Conservation (phyloP, 176 grass and related monocot species). For the Elymus sibiricus region DNA sequence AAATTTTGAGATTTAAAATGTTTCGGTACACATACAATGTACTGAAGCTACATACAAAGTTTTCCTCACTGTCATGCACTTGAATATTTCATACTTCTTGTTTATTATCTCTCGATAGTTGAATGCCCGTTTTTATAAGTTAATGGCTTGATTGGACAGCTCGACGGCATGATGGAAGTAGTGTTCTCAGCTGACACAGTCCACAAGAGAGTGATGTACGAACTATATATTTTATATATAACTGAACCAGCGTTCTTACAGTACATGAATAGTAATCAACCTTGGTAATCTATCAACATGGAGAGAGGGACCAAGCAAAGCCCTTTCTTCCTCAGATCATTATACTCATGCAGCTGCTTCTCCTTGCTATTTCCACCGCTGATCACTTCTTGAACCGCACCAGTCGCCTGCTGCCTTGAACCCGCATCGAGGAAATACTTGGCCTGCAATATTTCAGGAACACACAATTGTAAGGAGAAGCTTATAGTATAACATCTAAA, state of each 20-base stretch:
- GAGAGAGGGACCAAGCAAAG: conserved; percentile 85
- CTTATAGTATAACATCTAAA: background rate
- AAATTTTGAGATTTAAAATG: background rate
- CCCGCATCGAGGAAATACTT: conserved; percentile 26
- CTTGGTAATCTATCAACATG: conserved; percentile 67
- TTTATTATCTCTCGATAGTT: conserved; percentile 15
- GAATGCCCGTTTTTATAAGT: background rate
- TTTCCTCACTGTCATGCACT: background rate
- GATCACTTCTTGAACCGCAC: conserved; percentile 24
- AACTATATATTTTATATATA: conserved; percentile 20
- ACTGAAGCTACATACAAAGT: background rate
- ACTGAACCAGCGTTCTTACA: background rate
- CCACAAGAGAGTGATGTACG: conserved; percentile 11
- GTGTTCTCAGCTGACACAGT: conserved; percentile 13
- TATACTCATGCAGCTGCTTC: conserved; percentile 30
- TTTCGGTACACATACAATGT: background rate
- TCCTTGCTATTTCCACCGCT: conserved; percentile 16
- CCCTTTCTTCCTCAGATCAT: conserved; percentile 68
- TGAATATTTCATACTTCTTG: background rate
- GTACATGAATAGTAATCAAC: conserved; percentile 39
- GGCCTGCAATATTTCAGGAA: conserved; percentile 41
- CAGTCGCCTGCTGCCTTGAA: conserved; percentile 15
- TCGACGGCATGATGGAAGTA: conserved; percentile 26
- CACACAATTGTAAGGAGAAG: conserved; percentile 15
- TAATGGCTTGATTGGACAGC: conserved; percentile 19